A percentile compares a stretch with the other conserved stretches of the same genome.
Conservation (phyloP, 2,329 filamentous ascomycete species). For the Fusarium fracticaudum region DNA sequence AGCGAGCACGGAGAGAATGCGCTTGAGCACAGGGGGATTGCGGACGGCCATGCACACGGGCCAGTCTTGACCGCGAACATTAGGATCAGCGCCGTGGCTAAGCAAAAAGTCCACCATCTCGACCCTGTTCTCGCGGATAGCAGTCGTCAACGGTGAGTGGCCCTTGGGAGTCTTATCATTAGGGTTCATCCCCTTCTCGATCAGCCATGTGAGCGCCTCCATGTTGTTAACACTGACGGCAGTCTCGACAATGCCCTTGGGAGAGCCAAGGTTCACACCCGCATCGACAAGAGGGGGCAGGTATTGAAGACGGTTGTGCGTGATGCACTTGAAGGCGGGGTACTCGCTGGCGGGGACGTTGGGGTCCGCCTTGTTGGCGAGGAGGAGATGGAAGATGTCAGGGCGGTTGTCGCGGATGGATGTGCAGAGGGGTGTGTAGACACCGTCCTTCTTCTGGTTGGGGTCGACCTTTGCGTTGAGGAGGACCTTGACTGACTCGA, state of each 20-base stretch:
- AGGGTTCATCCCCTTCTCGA: constrained; percentile 67
- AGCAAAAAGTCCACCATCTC: constrained; percentile 70
- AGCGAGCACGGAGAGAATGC: constrained; percentile 64
- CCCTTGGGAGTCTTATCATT: constrained; percentile 68
- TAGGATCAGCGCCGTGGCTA: constrained; percentile 67
- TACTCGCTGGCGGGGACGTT: constrained; percentile 72
- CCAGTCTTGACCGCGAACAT: constrained; percentile 74
- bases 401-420: constrained; percentile 72
- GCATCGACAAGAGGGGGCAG: constrained; percentile 68
- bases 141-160: constrained; percentile 71
- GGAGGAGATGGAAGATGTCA: constrained; percentile 69
- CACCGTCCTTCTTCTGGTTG: constrained; percentile 70
- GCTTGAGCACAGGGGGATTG: constrained; percentile 67
- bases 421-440: constrained; percentile 74
- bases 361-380: constrained; percentile 67
- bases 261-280: constrained; percentile 66
- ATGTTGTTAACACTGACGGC: constrained; percentile 70
- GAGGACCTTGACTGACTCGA: constrained; percentile 67
- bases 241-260: constrained; percentile 73
- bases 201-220: constrained; percentile 67
- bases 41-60: constrained; percentile 75
- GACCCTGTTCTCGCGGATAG: constrained; percentile 67
- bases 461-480: constrained; percentile 68
- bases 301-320: constrained; percentile 69
- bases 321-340: constrained; percentile 74